phyloP scores from a whole-genome alignment of 768 basidiomycete species.

The Neoboletus subvelutipes region DNA sequence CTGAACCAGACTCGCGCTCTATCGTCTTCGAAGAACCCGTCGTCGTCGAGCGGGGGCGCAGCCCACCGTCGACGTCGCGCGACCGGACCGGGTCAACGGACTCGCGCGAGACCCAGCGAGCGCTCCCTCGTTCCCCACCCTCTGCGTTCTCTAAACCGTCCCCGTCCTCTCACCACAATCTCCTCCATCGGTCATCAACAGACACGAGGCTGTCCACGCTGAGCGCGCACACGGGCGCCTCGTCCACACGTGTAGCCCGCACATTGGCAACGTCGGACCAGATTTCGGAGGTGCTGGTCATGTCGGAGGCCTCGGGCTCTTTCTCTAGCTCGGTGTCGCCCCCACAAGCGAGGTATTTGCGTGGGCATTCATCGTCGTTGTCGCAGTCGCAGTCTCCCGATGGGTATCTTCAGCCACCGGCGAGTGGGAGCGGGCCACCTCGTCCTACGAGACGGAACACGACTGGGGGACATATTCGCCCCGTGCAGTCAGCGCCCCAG shows the following conservation, averaged over 20 bases:
- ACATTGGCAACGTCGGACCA: constrained; percentile 15
- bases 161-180: constrained; percentile 21
- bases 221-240: constrained; percentile 22
- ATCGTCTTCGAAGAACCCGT: constrained; percentile 37
- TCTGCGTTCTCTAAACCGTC: constrained; percentile 21
- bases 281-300: constrained; percentile 19
- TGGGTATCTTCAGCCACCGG: constrained; percentile 55
- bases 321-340: constrained; percentile 17
- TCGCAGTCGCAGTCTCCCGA: constrained; percentile 36
- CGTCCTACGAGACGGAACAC: constrained; percentile 67
- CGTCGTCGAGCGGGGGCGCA: constrained; percentile 17
- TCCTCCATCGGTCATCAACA: constrained; percentile 48
- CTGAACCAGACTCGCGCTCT: constrained; percentile 24
- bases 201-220: constrained; percentile 45
- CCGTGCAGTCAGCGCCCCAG: constrained; percentile 30
- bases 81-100: constrained; percentile 33
- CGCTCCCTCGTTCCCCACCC: constrained; percentile 19
- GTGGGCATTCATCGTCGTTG: constrained; percentile 21
- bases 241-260: constrained; percentile 20
- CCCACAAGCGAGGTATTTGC: constrained; percentile 22
- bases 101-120: constrained; percentile 24
- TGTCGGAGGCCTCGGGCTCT: constrained; percentile 15
- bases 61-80: constrained; percentile 19
- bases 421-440: constrained; percentile 18
- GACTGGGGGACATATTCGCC: constrained; percentile 51